Base-by-base conservation (phyloP, 257 asterid species). In the Nicotiana knightiana region DNA sequence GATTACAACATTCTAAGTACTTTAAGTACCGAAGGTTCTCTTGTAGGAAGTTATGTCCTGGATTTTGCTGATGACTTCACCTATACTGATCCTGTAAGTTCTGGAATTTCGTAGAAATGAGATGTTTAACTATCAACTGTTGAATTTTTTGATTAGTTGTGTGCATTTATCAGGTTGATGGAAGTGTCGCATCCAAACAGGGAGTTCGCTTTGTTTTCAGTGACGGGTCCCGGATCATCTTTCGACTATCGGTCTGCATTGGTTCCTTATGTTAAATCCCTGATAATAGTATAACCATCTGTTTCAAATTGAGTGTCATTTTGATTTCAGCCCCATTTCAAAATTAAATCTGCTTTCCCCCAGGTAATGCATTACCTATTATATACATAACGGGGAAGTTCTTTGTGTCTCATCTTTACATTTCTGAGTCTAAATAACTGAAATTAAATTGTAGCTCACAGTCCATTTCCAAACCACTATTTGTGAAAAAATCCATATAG, bases 171-270 rank as follows among this genome's bases (percentile, higher is more conserved):
- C 90, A 95, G 99, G 99, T 96, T 12, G 99, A 96, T 83, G 97
- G 97, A 85, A 96, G 97, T 81, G 90, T 94, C 54, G 97, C 89
- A 53, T 88, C 97, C 61, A 94, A 96, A 86, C 99, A 93, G 90
- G 97, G 99, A 9, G 87, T 94, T 80, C 95, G 97, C 39, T 90
- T 96, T 70, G 92, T 96, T 64, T 94, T 94, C 89, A 92, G 94
- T 1, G 99, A 96, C 86, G 97, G 98, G 82, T 94, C 98, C 3
- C 90, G 99, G 90, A 92, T 96, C 88, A 94, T 94, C 87, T 96
- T 86, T 76, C 92, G 99, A 54, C 85, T 94, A 86, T 96, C 99
- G 87, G 98, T 96, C 66, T 65, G 96, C 73, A 83, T 70, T 59
- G 28, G 33, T 64, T 63, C 24, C 59, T 73, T 76, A 57, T 62